These are phyloP conservation scores for Globisporangium cederbergense DNA, from an alignment of 352 stramenopile genomes.

Conservation along the genomic window DNA sequence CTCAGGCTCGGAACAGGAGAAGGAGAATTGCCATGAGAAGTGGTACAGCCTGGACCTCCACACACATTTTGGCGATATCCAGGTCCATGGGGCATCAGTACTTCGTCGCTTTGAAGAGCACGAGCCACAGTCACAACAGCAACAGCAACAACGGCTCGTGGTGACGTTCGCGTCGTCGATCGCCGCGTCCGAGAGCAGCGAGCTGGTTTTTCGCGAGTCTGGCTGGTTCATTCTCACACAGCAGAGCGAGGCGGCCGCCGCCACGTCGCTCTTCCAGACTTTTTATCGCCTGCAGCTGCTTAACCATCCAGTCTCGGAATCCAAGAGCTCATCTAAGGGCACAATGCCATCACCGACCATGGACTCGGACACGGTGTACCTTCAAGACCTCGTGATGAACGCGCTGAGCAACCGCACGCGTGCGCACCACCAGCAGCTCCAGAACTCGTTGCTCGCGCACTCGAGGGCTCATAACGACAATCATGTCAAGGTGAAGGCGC, in stretches of 20 bases:
- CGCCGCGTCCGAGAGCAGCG: slow-evolving; percentile 9
- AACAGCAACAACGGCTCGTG: background rate
- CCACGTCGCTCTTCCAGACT: slow-evolving; percentile 14
- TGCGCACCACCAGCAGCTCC: slow-evolving; percentile 13
- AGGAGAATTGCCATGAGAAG: slow-evolving; percentile 6
- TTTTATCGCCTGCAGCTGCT: slow-evolving; percentile 16
- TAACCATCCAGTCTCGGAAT: background rate
- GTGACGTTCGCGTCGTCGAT: slow-evolving; percentile 15
- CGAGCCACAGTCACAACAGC: background rate
- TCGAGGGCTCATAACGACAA: background rate
- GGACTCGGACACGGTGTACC: slow-evolving; percentile 8
- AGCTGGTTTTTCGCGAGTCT: slow-evolving; percentile 11
- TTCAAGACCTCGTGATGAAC: slow-evolving; percentile 16
- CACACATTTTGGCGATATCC: slow-evolving; percentile 13
- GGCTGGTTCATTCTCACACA: slow-evolving; percentile 12
- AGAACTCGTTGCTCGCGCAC: slow-evolving; percentile 10
- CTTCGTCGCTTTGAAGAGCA: background rate
- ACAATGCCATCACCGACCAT: background rate
- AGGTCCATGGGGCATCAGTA: slow-evolving; percentile 10
- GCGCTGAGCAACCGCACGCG: slow-evolving; percentile 16
- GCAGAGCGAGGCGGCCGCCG: background rate
- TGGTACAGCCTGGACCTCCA: slow-evolving; percentile 9
- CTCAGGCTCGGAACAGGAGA: background rate
- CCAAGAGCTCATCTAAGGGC: background rate
- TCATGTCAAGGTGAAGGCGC: background rate